Base-by-base conservation (phyloP, 176 grass and related monocot genomes). In the Zoysia pacifica region DNA sequence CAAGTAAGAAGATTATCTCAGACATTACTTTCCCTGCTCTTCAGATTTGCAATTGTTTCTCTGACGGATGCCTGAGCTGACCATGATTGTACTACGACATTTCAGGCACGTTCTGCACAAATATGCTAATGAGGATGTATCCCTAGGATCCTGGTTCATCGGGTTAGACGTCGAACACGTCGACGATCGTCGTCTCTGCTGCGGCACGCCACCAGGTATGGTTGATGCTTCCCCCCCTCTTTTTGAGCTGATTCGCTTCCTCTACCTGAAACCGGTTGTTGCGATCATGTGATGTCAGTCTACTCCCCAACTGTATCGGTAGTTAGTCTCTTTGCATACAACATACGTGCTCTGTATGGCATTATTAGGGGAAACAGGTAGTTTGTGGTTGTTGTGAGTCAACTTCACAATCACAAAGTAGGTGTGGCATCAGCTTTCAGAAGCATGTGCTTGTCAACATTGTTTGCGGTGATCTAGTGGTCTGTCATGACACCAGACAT, bases 101-200 rank as follows among this genome's bases (percentile, higher is more conserved):
- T 69, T 70, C 76, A 93, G 91, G 79, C 91, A 93, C 65, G 82
- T 90, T 60, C 88, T 93, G 43, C 91, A 93, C 85, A 93, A 80
- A 82, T 90, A 90, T 75, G 91, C 91, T 36, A 93, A 93, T 38
- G 91, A 93, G 82, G 91, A 93, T 45, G 91, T 93, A 9, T 90
- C 91, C 1, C 2, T 93, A 41, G 91, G 91, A 44, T 62, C 91
- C 50, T 93, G 91, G 88, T 93, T 93, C 64, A 93, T 93, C 19
- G 88, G 91, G 37, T 50, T 93, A 16, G 91, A 93, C 12, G 91
- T 87, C 0, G 91, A 83, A 47, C 88, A 93, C 14, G 67, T 93
- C 5, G 88, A 93, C 47, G 91, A 93, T 39, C 85, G 88, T 1
- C 86, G 88, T 49, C 85, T 93, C 2, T 93, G 91, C 41, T 93